Evolutionary conservation across 768 basidiomycete genomes (phyloP), one percentile per base, ranked within the genome.

Genomic region (Kwoniella europaea): DNA sequence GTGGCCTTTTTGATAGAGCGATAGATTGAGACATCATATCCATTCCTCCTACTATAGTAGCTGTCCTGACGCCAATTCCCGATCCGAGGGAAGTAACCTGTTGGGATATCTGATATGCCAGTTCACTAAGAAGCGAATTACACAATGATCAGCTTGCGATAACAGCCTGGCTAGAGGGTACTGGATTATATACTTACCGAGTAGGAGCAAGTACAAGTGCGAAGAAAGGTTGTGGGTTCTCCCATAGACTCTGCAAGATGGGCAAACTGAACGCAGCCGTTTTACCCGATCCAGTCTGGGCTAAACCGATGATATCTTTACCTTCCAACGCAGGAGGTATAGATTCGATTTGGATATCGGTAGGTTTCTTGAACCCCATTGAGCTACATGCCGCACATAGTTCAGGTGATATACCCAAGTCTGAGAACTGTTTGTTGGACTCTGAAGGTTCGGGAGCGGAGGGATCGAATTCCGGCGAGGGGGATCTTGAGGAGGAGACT

Each of bases 91-190:
- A 88, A 75, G 95, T 92, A 78, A 99, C 93, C 79, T 96, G 94
- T 76, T 98, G 92, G n/a, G 93, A 90, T 80, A 99, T 99, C 85
- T 99, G 97, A 84, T 91, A 95, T 42, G 97, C 97, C 76, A 99
- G 86, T 85, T 99, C 97, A 78, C 96, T 86, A 68, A 61, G 9
- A 61, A 42, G n/a, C 24, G n/a, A 29, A 12, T 24, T 9, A 22
- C 15, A 42, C 29, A 13, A 22, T 57, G 22, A 24, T 35, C 56
- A 16, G 56, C 27, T 12, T 9, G 10, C 44, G 50, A n/a, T 10
- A n/a, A 65, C 18, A 16, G 20, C 53, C 10, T 43, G 44, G 9
- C 41, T n/a, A 42, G 6, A 50, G 46, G 46, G 12, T 16, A 50
- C 46, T 15, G 13, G 13, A 50, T 50, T 1, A 50, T 6, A 50